Conservation (phyloP, 306 rosid genomes). For the Ormosia emarginata region DNA sequence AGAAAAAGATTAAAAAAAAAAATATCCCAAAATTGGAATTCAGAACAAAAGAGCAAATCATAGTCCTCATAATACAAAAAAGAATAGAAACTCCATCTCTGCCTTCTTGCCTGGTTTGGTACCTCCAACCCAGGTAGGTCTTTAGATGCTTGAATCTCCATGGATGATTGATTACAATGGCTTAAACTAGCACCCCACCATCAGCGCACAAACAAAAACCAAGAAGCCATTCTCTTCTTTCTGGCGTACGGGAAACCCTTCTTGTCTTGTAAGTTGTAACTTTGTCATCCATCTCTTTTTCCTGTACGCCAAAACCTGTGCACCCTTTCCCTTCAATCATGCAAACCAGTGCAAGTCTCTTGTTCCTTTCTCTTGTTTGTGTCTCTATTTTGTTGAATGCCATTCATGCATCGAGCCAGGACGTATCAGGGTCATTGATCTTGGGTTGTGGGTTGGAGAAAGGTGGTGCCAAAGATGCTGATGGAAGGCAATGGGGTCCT, state of each 20-base stretch:
- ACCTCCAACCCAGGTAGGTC: constrained; percentile 38
- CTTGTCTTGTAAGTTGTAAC: not conserved
- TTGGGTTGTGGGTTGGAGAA: constrained; percentile 37
- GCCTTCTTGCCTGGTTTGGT: constrained; percentile 37
- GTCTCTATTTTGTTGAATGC: constrained; percentile 14
- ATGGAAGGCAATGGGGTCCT: constrained; percentile 47
- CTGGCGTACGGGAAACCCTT: constrained; percentile 37
- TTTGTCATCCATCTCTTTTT: constrained; percentile 6
- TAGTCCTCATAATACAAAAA: not conserved
- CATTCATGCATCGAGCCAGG: constrained; percentile 8
- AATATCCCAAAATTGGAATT: not conserved
- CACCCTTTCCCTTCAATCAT: constrained; percentile 10
- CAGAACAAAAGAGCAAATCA: not conserved
- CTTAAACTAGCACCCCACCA: not conserved
- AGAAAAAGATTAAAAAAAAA: not conserved
- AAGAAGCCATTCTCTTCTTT: not conserved
- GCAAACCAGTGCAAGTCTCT: not conserved
- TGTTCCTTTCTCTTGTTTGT: constrained; percentile 18
- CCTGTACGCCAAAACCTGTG: constrained; percentile 34
- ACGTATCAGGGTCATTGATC: constrained; percentile 16
- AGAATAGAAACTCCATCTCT: constrained; percentile 1
- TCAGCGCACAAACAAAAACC: not conserved
- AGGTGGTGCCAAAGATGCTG: constrained; percentile 28
- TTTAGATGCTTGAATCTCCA: constrained; percentile 21
- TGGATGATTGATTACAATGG: not conserved